A percentile compares a stretch with the other conserved stretches of the same genome.
Conservation (phyloP, 2,329 filamentous ascomycete species). For the Cercospora sp. region DNA sequence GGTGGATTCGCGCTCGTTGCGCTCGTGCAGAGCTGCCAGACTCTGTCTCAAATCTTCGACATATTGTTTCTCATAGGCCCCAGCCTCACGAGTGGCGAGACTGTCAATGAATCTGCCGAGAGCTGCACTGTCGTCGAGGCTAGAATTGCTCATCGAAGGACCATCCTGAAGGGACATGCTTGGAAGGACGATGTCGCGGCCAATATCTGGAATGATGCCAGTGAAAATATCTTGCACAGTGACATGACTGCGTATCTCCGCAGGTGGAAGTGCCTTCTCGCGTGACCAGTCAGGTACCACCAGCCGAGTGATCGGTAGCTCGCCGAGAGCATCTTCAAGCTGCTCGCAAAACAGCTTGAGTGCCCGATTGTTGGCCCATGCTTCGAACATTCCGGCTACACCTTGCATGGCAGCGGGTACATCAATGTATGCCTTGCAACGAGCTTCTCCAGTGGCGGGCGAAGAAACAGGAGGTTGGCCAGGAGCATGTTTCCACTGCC, state of each 20-base stretch:
- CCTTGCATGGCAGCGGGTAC: neutral
- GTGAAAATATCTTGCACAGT: conserved; percentile 6
- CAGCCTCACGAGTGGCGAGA: neutral
- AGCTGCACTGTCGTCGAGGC: neutral
- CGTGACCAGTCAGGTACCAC: neutral
- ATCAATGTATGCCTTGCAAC: conserved; percentile 8
- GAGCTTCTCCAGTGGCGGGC: neutral
- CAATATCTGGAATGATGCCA: neutral
- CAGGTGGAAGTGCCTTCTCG: neutral
- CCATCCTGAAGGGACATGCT: neutral
- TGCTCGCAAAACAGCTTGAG: neutral
- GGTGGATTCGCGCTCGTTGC: neutral
- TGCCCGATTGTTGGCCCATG: neutral
- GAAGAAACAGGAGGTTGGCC: neutral
- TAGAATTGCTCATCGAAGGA: neutral
- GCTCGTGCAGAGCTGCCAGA: neutral
- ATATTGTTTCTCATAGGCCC: conserved; percentile 10
- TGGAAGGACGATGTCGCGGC: neutral
- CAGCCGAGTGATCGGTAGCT: neutral
- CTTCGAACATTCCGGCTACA: neutral
- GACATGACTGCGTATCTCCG: neutral
- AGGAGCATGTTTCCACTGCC: conserved; percentile 6
- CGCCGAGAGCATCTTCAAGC: neutral
- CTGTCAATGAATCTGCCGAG: neutral
- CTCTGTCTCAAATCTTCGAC: conserved; percentile 10